Evolutionary conservation across 192 early-diverging fungal genomes (phyloP).

Genomic region (Rhizoclosmatium globosum): DNA sequence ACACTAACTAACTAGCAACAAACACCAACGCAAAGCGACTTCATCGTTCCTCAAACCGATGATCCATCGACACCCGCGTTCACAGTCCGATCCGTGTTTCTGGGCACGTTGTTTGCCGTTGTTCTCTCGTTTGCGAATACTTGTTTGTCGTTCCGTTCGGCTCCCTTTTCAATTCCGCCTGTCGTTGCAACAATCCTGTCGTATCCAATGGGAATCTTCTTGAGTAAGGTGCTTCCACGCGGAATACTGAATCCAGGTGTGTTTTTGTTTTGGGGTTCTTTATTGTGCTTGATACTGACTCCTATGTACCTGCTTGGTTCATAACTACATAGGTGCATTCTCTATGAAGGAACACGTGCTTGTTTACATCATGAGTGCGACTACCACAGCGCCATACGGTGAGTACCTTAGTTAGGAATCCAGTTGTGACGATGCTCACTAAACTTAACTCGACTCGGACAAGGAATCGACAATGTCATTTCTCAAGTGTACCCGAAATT

Average conservation of each 20-base stretch:
- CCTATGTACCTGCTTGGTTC: no score
- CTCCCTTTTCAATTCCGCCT: slow-evolving; percentile 73
- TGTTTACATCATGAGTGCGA: not conserved
- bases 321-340: no score
- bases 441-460: slow-evolving; percentile 31
- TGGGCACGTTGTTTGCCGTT: not conserved
- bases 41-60: slow-evolving; percentile 24
- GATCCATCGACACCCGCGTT: slow-evolving; percentile 27
- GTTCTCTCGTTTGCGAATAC: slow-evolving; percentile 30
- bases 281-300: slow-evolving; percentile 54
- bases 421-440: no score
- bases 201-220: slow-evolving; percentile 74
- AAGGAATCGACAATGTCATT: slow-evolving; percentile 58
- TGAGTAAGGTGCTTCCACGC: slow-evolving; percentile 48
- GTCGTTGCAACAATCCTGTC: slow-evolving; percentile 78
- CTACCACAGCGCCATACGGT: no score
- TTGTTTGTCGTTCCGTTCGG: slow-evolving; percentile 84
- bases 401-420: no score
- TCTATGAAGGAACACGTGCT: not conserved
- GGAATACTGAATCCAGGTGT: slow-evolving; percentile 54
- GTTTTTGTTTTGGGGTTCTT: slow-evolving; percentile 87
- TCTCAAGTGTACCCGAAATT: slow-evolving; percentile 21
- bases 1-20: no score
- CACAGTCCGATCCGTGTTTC: slow-evolving; percentile 4
- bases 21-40: no score